Base-by-base conservation (phyloP, 2,329 filamentous ascomycete genomes). In the Cordyceps cateniannulata region DNA sequence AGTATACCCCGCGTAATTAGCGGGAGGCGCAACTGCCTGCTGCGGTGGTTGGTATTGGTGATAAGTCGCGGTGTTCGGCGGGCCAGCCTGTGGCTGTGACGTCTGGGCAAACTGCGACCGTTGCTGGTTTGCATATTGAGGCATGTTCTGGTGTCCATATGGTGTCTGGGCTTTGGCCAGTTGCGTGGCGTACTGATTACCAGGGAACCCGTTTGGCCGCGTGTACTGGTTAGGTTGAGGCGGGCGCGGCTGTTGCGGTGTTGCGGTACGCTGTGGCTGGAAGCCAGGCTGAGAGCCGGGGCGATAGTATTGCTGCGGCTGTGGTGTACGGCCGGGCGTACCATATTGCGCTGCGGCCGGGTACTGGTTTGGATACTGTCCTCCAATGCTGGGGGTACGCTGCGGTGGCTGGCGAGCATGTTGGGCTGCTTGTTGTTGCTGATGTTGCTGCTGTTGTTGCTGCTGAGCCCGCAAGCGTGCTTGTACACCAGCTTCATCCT, bases 401-500 rank as follows among this genome's bases (percentile, higher is more conserved):
- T 72, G 79, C 9, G 64, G 69, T 51, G 72, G 70, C 60, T 73
- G 76, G 66, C 73, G 74, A 51, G 68, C 64, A 63, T 61, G 40
- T 18, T 61, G 63, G 29, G 51, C 51, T 29, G 55, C 62, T 55
- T 71, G 58, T 51, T 73, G 71, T 62, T 75, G 72, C 51, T 71
- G 71, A 53, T 75, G 67, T 56, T 67, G 71, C 44, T 70, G 70
- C 49, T 61, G 59, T 45, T 61, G 59, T 6, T 61, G 60, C 53
- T 73, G 71, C 62, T 75, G 72, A 35, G 77, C 76, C 57, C 77
- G 71, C 38, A 79, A 67, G 45, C 82, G 78, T 49, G 80, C 78
- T 48, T 84, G 82, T 35, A 81, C 71, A 45, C 82, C 83, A 44
- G 80, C 80, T 65, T 91, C 88, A 66, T 96, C 91, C 67, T 93